These are phyloP conservation scores for Fraxinus americana DNA, from an alignment of 257 asterid species.

Conservation along the genomic window DNA sequence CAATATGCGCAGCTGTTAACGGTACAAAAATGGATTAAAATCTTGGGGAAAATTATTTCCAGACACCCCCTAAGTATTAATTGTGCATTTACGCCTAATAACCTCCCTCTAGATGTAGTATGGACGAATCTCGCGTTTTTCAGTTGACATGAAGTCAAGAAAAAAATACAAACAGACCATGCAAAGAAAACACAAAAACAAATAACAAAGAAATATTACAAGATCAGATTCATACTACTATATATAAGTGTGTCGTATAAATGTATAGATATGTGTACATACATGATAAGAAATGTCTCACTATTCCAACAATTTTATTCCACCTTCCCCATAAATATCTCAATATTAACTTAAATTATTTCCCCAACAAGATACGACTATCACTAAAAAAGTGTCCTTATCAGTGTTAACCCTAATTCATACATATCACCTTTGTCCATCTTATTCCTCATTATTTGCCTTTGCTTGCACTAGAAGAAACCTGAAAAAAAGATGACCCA, in stretches of 20 bases:
- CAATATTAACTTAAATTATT: neutral
- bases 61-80: too few species aligned
- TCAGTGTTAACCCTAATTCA: conserved; percentile 6
- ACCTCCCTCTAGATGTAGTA: too few species aligned
- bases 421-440: neutral
- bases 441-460: conserved; percentile 46
- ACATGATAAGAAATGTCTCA: neutral
- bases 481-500: conserved; percentile 57
- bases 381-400: neutral
- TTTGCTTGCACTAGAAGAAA: conserved; percentile 70
- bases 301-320: neutral
- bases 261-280: neutral
- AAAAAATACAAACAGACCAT: neutral
- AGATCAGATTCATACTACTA: neutral
- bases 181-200: neutral
- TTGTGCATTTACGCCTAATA: too few species aligned
- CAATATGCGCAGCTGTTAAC: too few species aligned
- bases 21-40: too few species aligned
- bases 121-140: too few species aligned
- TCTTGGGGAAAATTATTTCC: too few species aligned
- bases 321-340: neutral
- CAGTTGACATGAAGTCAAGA: neutral
- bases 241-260: neutral
- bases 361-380: neutral
- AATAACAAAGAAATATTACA: neutral